phyloP scores from a whole-genome alignment of 176 grass and related monocot genomes.

The Triticum timopheevii region DNA sequence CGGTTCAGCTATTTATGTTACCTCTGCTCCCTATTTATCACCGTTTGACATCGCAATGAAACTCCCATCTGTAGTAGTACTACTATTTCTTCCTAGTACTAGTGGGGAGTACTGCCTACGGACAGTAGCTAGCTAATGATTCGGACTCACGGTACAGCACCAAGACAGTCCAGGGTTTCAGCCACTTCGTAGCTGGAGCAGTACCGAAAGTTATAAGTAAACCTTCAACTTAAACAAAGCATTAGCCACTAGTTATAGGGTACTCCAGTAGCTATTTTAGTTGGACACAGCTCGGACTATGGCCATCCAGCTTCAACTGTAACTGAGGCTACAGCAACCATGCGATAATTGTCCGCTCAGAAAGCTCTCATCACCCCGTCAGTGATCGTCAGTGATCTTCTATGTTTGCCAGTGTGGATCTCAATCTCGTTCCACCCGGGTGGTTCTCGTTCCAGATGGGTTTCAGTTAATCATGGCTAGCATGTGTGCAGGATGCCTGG shows the following conservation, averaged over 20 bases:
- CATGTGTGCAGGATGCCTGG: neutral
- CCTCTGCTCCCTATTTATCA: neutral
- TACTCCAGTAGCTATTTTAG: neutral
- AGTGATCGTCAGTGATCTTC: neutral
- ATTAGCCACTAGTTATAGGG: neutral
- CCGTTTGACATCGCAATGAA: neutral
- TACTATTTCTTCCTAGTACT: too few species aligned
- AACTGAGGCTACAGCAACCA: neutral
- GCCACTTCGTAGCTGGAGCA: neutral
- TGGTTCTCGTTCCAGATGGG: too few species aligned
- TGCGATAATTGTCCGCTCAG: neutral
- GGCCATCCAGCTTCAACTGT: neutral
- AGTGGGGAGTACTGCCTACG: neutral
- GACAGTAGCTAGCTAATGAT: neutral
- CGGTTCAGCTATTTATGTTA: neutral
- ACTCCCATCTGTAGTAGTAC: neutral
- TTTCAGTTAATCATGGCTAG: neutral
- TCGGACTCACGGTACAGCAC: neutral
- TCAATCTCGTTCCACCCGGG: neutral
- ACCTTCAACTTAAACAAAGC: neutral
- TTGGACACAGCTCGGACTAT: conserved; percentile 6
- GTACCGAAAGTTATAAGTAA: neutral
- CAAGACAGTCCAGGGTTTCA: conserved; percentile 13
- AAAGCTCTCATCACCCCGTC: neutral
- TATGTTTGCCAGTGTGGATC: neutral